phyloP scores from a whole-genome alignment of 2,329 filamentous ascomycete genomes.

The Sordariomycetes sp. region DNA sequence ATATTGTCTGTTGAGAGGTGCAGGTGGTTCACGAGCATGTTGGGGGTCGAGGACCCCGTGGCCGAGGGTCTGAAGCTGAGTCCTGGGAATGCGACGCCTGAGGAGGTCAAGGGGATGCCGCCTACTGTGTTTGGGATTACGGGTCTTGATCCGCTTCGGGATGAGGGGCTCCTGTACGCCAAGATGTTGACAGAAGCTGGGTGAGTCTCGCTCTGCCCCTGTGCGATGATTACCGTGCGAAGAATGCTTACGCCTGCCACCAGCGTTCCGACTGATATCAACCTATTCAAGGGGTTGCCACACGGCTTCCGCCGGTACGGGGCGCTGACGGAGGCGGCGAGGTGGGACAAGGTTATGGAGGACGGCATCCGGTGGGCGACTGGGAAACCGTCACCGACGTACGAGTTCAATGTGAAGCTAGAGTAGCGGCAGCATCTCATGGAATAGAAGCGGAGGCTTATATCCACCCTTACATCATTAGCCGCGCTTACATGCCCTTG shows the following conservation, averaged over 20 bases:
- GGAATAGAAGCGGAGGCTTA: too few relatives aligned
- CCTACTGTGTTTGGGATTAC: constrained; percentile 29
- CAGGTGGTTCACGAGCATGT: constrained; percentile 15
- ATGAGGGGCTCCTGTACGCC: constrained; percentile 32
- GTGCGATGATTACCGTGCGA: neutral
- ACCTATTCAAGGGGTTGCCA: constrained; percentile 36
- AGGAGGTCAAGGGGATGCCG: constrained; percentile 25
- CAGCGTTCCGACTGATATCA: constrained; percentile 31
- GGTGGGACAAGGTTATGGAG: constrained; percentile 28
- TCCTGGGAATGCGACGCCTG: constrained; percentile 17
- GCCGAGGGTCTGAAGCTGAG: constrained; percentile 22
- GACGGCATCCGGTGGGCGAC: constrained; percentile 28
- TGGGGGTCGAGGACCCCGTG: constrained; percentile 13
- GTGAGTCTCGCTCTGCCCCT: constrained; percentile 12
- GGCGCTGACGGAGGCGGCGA: constrained; percentile 20
- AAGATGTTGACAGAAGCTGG: constrained; percentile 27
- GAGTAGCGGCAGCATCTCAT: neutral
- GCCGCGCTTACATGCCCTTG: too few relatives aligned
- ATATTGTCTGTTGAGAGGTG: constrained; percentile 26
- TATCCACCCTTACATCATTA: too few relatives aligned
- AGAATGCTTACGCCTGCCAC: neutral
- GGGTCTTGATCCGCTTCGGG: constrained; percentile 31
- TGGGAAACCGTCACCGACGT: constrained; percentile 16
- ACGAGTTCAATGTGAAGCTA: constrained; percentile 10
- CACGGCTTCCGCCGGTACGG: constrained; percentile 32